These are phyloP conservation scores for Chiua virens DNA, from an alignment of 768 basidiomycete species.

Conservation along the genomic window DNA sequence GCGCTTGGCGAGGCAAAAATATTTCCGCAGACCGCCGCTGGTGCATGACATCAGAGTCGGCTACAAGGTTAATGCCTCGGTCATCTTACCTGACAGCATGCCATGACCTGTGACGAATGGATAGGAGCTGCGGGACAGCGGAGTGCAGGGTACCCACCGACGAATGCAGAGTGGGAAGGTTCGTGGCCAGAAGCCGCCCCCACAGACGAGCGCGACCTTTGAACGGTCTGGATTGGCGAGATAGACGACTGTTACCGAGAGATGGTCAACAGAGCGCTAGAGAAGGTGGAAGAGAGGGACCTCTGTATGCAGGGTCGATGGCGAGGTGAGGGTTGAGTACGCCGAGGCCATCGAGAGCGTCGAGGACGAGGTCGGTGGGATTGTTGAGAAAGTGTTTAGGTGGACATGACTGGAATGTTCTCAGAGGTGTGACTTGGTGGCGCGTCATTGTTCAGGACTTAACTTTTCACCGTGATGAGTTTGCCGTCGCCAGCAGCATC, in stretches of 20 bases:
- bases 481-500: constrained; percentile 43
- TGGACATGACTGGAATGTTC: neutral
- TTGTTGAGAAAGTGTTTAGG: constrained; percentile 81
- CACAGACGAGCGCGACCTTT: constrained; percentile 77
- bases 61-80: neutral
- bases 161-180: constrained; percentile 85
- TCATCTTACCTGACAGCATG: constrained; percentile 62
- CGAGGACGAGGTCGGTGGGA: constrained; percentile 67
- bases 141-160: constrained; percentile 51
- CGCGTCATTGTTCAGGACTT: neutral
- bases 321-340: constrained; percentile 68
- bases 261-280: neutral
- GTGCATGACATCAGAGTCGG: neutral
- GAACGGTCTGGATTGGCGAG: constrained; percentile 53
- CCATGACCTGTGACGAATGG: constrained; percentile 54
- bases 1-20: constrained; percentile 91
- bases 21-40: constrained; percentile 82
- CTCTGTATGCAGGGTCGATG: constrained; percentile 71
- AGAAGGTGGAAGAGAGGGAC: constrained; percentile 35
- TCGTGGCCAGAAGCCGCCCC: constrained; percentile 91
- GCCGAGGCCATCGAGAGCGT: constrained; percentile 75
- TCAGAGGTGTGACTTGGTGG: neutral
- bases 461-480: constrained; percentile 36
- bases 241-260: constrained; percentile 53
- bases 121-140: neutral